Evolutionary conservation across 768 basidiomycete species (phyloP).

Genomic region (Lepiota brunneoincarnata): DNA sequence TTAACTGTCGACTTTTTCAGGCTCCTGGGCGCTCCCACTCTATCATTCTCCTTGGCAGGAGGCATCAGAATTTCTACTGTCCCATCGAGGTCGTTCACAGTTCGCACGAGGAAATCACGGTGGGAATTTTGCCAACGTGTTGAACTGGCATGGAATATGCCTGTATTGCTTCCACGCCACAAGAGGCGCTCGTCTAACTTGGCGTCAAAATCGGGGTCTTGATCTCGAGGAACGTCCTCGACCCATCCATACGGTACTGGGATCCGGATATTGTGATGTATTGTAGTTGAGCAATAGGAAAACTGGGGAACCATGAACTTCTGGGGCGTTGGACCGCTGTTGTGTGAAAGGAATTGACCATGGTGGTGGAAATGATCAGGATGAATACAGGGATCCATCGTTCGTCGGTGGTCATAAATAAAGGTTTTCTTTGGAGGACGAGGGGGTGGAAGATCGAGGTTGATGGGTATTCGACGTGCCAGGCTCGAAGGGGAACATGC

Average conservation of each 20-base stretch:
- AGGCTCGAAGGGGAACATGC: conserved; percentile 37
- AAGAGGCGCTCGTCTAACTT: conserved; percentile 60
- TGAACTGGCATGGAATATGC: conserved; percentile 40
- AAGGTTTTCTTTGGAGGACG: conserved; percentile 38
- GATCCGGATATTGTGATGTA: conserved; percentile 57
- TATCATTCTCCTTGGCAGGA: conserved; percentile 20
- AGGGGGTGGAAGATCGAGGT: conserved; percentile 32
- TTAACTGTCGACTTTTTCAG: conserved; percentile 41
- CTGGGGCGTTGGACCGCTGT: conserved; percentile 43
- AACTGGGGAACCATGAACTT: conserved; percentile 47
- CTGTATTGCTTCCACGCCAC: conserved; percentile 78
- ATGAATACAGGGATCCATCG: conserved; percentile 52
- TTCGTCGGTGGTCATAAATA: conserved; percentile 43
- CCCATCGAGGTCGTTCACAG: conserved; percentile 39
- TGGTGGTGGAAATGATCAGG: conserved; percentile 43
- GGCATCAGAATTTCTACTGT: conserved; percentile 37
- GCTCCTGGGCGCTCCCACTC: conserved; percentile 31
- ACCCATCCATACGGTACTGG: conserved; percentile 48
- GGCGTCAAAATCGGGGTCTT: conserved; percentile 64
- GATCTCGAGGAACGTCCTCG: conserved; percentile 36
- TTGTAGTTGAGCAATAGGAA: conserved; percentile 42
- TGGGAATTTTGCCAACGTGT: conserved; percentile 52
- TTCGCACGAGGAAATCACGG: conserved; percentile 43
- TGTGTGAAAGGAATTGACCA: conserved; percentile 50
- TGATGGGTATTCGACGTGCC: conserved; percentile 30